Evolutionary conservation across 2,329 filamentous ascomycete species (phyloP), one percentile per base, ranked within the genome.

Genomic region (Penicillium digitatum): DNA sequence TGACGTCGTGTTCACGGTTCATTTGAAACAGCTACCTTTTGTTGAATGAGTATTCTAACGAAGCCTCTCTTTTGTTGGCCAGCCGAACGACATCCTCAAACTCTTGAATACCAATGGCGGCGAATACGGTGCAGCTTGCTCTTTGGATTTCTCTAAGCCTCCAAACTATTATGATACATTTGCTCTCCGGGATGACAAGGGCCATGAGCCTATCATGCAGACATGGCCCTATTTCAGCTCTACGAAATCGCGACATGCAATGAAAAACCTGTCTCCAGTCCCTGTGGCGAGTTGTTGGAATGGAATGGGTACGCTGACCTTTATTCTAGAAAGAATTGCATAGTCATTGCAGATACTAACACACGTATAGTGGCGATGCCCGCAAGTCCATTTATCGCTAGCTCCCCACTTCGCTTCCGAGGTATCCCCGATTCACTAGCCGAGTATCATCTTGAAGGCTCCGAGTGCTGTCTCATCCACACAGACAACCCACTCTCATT

Each of bases 161-260:
- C 83, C 87, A 59, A 78, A 82, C 38, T 88, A 85, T 67, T 90
- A 91, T 70, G 88, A 91, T 68, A 84, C 86, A 0, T 90, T 88
- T 68, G 88, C 87, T 1, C 82, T 86, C 20, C 79, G 88, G 14
- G 88, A 90, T 63, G 74, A 77, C 3, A 81, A 88, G 55, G 87
- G 87, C 1, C 81, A 82, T 61, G 80, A 81, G 27, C 79, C 83
- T 32, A 81, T 87, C 5, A 77, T 87, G 38, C 82, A 85, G 1
- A 82, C 86, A 56, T 91, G 82, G 69, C 88, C 88, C 0, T 87
- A 85, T 73, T 87, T 88, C 69, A 59, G 68, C 11, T 61, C 67
- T 18, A 22, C 51, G 1, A 58, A 52, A 3, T 87, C 85, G 5
- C 76, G 83, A 20, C 68, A 79, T 44, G 81, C 83, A 0, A 69